phyloP scores from a whole-genome alignment of 495 filamentous ascomycete species.

The Trichoderma orchidacearum region DNA sequence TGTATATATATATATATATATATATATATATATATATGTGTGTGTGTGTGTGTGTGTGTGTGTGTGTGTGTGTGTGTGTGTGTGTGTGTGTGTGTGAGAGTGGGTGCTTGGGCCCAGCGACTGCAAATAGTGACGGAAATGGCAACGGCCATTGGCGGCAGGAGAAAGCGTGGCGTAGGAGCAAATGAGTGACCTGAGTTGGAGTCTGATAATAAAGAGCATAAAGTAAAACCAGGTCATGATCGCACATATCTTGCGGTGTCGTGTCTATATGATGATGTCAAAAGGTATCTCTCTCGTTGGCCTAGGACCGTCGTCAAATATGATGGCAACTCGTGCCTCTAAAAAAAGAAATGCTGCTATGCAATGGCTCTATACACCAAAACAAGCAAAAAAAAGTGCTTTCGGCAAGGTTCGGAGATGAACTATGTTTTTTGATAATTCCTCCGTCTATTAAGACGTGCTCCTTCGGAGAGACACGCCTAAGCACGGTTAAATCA shows the following conservation, averaged over 20 bases:
- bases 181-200: background rate
- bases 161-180: background rate
- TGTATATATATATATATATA: no score
- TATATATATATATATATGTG: no score
- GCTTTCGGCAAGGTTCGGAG: background rate
- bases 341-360: background rate
- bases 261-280: conserved; percentile 3
- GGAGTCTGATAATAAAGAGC: background rate
- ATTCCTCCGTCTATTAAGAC: background rate
- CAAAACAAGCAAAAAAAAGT: background rate
- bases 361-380: conserved; percentile 1
- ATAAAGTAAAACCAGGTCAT: background rate
- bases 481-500: background rate
- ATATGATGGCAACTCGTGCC: background rate
- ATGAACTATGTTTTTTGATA: background rate
- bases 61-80: no score
- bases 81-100: no score
- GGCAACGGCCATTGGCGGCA: background rate
- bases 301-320: background rate
- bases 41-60: no score
- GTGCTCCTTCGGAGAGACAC: background rate
- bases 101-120: background rate
- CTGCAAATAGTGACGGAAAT: background rate
- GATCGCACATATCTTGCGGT: background rate
- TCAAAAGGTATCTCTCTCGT: background rate